These are phyloP conservation scores for Aureobasidium sp. DNA, from an alignment of 2,329 filamentous ascomycete genomes.

Conservation along the genomic window DNA sequence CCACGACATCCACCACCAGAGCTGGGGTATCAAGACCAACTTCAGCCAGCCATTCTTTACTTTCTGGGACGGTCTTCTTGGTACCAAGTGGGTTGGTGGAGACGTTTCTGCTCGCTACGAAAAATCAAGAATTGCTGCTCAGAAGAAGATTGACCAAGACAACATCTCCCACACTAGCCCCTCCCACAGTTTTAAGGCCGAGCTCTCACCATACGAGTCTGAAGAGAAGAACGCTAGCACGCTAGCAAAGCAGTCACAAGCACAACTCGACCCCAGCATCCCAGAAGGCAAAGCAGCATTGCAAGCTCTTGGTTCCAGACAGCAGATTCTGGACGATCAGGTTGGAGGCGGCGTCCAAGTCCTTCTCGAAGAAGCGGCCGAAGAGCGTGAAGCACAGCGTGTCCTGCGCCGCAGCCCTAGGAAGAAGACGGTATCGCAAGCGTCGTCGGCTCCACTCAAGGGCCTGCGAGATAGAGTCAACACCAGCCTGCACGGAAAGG, in stretches of 20 bases:
- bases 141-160: conserved; percentile 46
- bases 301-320: conserved; percentile 34
- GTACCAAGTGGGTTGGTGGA: conserved; percentile 74
- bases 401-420: conserved; percentile 34
- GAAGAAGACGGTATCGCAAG: conserved; percentile 35
- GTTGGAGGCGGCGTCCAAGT: conserved; percentile 31
- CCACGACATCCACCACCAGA: conserved; percentile 97
- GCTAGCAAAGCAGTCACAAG: conserved; percentile 20
- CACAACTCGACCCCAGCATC: conserved; percentile 21
- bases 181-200: conserved; percentile 2
- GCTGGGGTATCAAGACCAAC: conserved; percentile 97
- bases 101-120: conserved; percentile 55
- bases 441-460: conserved; percentile 24
- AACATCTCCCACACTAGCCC: conserved; percentile 20
- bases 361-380: conserved; percentile 34
- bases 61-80: conserved; percentile 70
- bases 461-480: conserved; percentile 18
- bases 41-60: conserved; percentile 46
- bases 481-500: conserved; percentile 38
- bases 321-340: conserved; percentile 36
- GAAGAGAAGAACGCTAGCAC: conserved; percentile 21
- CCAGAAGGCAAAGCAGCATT: conserved; percentile 32
- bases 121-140: conserved; percentile 47
- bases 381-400: conserved; percentile 29
- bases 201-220: conserved; percentile 23